A percentile compares a stretch with the other conserved stretches of the same genome.
Evolutionary conservation across 2,329 filamentous ascomycete species (phyloP).

Genomic region (Ilyonectria sp.): DNA sequence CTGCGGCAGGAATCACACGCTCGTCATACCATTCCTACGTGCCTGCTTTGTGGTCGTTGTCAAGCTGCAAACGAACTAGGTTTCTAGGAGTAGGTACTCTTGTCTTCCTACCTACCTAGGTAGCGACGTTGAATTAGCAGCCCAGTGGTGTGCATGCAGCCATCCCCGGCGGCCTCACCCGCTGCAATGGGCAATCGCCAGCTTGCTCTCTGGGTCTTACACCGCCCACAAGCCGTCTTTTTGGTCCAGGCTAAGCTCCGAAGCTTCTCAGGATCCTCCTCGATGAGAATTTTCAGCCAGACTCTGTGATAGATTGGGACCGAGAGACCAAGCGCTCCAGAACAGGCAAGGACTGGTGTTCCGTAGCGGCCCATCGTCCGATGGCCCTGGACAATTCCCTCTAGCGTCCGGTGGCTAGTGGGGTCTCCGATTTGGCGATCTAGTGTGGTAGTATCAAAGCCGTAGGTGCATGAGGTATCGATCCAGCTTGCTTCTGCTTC

Average conservation of each 20-base stretch:
- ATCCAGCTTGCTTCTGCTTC: slow-evolving; percentile 21
- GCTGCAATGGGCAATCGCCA: neutral
- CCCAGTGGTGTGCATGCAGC: neutral
- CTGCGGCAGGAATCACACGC: slow-evolving; percentile 16
- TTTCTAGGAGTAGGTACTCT: neutral
- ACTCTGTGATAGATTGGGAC: neutral
- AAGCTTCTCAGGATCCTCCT: slow-evolving; percentile 12
- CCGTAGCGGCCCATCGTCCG: slow-evolving; percentile 10
- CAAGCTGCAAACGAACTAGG: slow-evolving; percentile 13
- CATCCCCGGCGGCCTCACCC: slow-evolving; percentile 2
- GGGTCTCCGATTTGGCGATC: slow-evolving; percentile 27
- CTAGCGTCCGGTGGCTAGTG: slow-evolving; percentile 30
- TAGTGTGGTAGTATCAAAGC: slow-evolving; percentile 18
- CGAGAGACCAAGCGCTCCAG: neutral
- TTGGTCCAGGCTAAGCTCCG: slow-evolving; percentile 1
- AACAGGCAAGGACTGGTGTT: slow-evolving; percentile 9
- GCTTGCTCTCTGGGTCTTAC: neutral
- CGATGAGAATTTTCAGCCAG: slow-evolving; percentile 1
- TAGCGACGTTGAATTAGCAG: slow-evolving; percentile 4
- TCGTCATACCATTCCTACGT: slow-evolving; percentile 18
- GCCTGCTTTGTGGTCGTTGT: slow-evolving; percentile 7
- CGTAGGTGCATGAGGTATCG: slow-evolving; percentile 9
- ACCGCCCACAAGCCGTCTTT: neutral
- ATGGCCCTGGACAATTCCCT: slow-evolving; percentile 19
- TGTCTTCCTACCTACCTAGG: neutral